Base-by-base conservation (phyloP, 2,329 filamentous ascomycete genomes). In the Apiospora rasikravindrae region DNA sequence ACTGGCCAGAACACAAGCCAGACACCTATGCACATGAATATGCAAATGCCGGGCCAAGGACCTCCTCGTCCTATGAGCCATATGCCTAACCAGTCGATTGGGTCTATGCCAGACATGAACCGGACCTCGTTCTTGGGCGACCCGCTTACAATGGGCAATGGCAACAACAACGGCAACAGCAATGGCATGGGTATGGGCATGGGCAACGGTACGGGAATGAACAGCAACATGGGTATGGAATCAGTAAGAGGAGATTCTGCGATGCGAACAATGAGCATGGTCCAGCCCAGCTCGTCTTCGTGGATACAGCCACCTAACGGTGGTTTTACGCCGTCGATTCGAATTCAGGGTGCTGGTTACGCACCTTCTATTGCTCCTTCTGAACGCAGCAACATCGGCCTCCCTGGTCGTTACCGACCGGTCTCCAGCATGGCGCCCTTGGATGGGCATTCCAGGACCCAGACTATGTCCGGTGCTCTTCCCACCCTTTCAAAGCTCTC, bases 311-410 rank as follows among this genome's bases (percentile, higher is more conserved):
- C 83, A 47, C 80, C 76, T 61, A 83, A 81, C 4, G 75, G 80
- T 24, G 82, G 83, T 8, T 88, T 86, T 76, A 82, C 87, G 22
- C 87, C 87, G 4, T 89, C 88, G 16, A 85, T 89, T 69, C 83
- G 81, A 71, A 77, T 82, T 70, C 86, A 83, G 82, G 88, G 84
- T 67, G 82, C 82, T 69, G 91, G 90, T 11, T 98, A 98, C 82
- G 89, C 95, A 0, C 91, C 95, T 0, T 98, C 96, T 0, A 97
- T 99, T 76, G 96, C 96, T 2, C 96, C 96, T 0, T 98, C 94
- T 6, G 96, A 98, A 84, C 92, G 96, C 73, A 98, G 95, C 86
- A 98, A 97, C 81, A 86, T 98, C 73, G 96, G 96, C 22, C 88
- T 97, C 70, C 95, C 96, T 11, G 92, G 94, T 44, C 91, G 96